phyloP scores from a whole-genome alignment of 257 asterid genomes.

The Catharanthus roseus region DNA sequence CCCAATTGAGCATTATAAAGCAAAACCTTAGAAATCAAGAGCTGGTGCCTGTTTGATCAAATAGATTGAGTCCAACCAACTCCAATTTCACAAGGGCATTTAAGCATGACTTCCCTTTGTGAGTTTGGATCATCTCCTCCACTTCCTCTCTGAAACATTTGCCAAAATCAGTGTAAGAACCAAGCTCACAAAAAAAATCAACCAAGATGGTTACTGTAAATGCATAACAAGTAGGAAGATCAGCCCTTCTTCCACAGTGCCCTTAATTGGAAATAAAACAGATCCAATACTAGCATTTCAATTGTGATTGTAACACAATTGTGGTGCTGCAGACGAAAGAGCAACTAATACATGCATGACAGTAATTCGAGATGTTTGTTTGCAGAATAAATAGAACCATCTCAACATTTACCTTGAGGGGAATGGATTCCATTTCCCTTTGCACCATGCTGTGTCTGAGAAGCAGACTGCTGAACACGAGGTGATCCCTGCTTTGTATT shows the following conservation, averaged over 20 bases:
- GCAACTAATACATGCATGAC: slow-evolving; percentile 3
- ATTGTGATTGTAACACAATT: too few relatives aligned
- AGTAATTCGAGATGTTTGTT: background rate
- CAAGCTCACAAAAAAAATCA: background rate
- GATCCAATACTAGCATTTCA: slow-evolving; percentile 24
- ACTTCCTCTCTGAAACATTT: slow-evolving; percentile 68
- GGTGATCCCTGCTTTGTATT: slow-evolving; percentile 88
- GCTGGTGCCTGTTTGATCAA: background rate
- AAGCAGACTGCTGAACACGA: slow-evolving; percentile 58
- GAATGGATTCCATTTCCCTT: slow-evolving; percentile 67
- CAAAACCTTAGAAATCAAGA: background rate
- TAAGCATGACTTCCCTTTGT: background rate
- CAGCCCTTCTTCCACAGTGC: slow-evolving; percentile 14
- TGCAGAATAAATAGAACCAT: background rate
- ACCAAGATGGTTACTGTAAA: too few relatives aligned
- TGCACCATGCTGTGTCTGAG: slow-evolving; percentile 64
- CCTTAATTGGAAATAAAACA: background rate
- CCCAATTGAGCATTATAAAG: background rate
- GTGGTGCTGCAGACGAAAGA: background rate
- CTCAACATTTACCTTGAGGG: slow-evolving; percentile 62
- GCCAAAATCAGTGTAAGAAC: slow-evolving; percentile 2
- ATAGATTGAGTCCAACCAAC: background rate
- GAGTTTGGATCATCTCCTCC: slow-evolving; percentile 52
- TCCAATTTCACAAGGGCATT: background rate
- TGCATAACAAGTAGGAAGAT: background rate